These are phyloP conservation scores for Geoglossum cookeanum DNA, from an alignment of 2,329 filamentous ascomycete species.

Conservation along the genomic window DNA sequence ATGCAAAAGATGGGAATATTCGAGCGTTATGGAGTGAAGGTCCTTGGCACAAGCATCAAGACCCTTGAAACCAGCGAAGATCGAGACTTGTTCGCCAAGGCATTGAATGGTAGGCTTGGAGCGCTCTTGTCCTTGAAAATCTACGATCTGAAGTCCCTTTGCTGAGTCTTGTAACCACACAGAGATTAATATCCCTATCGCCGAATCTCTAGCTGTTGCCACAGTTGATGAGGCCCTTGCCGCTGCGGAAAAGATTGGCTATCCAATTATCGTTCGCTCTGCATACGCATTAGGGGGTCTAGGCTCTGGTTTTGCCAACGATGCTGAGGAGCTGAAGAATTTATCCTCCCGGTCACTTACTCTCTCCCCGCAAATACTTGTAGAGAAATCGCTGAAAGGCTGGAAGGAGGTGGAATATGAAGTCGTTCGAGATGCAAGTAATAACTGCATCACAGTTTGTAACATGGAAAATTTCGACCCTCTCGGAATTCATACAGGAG, in stretches of 20 bases:
- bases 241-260: constrained; percentile 72
- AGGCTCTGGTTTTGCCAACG: constrained; percentile 88
- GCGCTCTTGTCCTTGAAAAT: not conserved
- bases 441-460: constrained; percentile 98
- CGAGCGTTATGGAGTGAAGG: constrained; percentile 86
- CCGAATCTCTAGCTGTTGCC: constrained; percentile 80
- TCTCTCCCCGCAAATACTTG: constrained; percentile 85
- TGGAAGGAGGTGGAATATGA: constrained; percentile 99
- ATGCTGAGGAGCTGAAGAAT: constrained; percentile 82
- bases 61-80: constrained; percentile 92
- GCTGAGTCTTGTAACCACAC: constrained; percentile 2
- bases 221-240: constrained; percentile 84
- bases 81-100: constrained; percentile 87
- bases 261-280: constrained; percentile 94
- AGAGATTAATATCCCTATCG: constrained; percentile 94
- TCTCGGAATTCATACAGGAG: constrained; percentile 90
- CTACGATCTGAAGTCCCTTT: not conserved
- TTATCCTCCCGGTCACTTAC: constrained; percentile 84
- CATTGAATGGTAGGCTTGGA: constrained; percentile 38
- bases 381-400: constrained; percentile 96
- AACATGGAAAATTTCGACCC: constrained; percentile 99
- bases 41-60: constrained; percentile 84
- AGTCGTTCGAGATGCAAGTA: constrained; percentile 86
- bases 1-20: constrained; percentile 95
- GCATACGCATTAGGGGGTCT: constrained; percentile 93